These are phyloP conservation scores for Epichloe festucae DNA, from an alignment of 2,329 filamentous ascomycete genomes.

Conservation along the genomic window DNA sequence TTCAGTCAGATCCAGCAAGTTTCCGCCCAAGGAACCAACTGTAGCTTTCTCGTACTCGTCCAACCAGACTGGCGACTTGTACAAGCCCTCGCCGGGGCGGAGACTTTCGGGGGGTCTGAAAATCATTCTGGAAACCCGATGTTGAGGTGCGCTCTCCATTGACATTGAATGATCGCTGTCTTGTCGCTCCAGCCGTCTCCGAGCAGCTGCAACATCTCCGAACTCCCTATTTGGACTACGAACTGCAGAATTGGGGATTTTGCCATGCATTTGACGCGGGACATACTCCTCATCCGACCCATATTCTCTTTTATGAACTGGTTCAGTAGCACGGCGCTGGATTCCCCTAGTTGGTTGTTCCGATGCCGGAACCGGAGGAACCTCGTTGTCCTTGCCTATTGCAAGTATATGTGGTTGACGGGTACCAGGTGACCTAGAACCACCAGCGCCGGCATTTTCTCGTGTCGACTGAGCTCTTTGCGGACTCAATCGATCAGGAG, in stretches of 20 bases:
- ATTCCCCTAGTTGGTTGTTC: conserved; percentile 9
- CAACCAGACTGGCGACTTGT: conserved; percentile 46
- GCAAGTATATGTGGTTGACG: conserved; percentile 6
- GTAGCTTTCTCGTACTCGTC: conserved; percentile 63
- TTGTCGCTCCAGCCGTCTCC: conserved; percentile 16
- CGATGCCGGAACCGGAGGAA: conserved; percentile 17
- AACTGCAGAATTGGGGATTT: background rate
- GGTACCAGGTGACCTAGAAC: background rate
- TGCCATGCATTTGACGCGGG: conserved; percentile 11
- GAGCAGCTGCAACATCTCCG: conserved; percentile 9
- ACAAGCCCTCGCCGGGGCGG: conserved; percentile 40
- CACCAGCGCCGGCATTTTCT: conserved; percentile 22
- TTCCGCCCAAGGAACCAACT: conserved; percentile 44
- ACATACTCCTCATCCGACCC: conserved; percentile 16
- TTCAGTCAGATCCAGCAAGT: conserved; percentile 46
- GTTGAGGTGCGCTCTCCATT: conserved; percentile 18
- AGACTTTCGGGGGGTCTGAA: conserved; percentile 28
- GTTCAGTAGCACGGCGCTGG: conserved; percentile 19
- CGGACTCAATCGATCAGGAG: conserved; percentile 34
- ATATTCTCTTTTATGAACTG: conserved; percentile 14
- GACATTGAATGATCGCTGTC: conserved; percentile 18
- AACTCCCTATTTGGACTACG: background rate
- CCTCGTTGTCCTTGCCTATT: conserved; percentile 17
- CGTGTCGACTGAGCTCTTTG: conserved; percentile 20
- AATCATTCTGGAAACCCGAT: conserved; percentile 28